These are phyloP conservation scores for Boletellus ananiceps DNA, from an alignment of 768 basidiomycete genomes.

Conservation along the genomic window DNA sequence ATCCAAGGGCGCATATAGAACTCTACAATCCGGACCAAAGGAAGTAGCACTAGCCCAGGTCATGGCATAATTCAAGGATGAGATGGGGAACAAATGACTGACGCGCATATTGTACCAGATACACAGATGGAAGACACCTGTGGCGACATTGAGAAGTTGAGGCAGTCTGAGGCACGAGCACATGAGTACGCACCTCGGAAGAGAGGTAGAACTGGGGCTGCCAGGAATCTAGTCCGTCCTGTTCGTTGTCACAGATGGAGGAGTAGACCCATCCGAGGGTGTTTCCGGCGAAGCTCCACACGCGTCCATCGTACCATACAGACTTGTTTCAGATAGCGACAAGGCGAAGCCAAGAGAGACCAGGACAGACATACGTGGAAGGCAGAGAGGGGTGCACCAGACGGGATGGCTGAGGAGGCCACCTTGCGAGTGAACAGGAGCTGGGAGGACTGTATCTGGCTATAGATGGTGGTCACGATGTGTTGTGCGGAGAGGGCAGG, in stretches of 20 bases:
- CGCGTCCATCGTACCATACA: constrained; percentile 28
- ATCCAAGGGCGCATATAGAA: constrained; percentile 43
- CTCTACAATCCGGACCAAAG: constrained; percentile 47
- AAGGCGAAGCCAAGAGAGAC: background rate
- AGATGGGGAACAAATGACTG: constrained; percentile 20
- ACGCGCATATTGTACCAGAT: constrained; percentile 49
- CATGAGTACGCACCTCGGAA: constrained; percentile 14
- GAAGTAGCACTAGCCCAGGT: constrained; percentile 47
- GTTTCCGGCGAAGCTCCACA: constrained; percentile 47
- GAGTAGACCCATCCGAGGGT: constrained; percentile 49
- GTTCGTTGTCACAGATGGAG: constrained; percentile 15
- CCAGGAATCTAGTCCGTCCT: constrained; percentile 29
- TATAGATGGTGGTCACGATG: constrained; percentile 11
- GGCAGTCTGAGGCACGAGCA: background rate
- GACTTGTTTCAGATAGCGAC: constrained; percentile 24
- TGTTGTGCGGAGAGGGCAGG: background rate
- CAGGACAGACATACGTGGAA: constrained; percentile 38
- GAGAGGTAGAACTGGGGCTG: constrained; percentile 39
- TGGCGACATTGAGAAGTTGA: background rate
- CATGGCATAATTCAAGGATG: constrained; percentile 1
- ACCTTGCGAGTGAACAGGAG: constrained; percentile 36
- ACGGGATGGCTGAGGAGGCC: constrained; percentile 21
- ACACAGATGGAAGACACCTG: constrained; percentile 51
- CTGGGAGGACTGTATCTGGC: constrained; percentile 40
- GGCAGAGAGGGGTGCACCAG: constrained; percentile 38